Evolutionary conservation across 768 basidiomycete species (phyloP), one percentile per base, ranked within the genome.

Genomic region (Lactifluus echinatus): DNA sequence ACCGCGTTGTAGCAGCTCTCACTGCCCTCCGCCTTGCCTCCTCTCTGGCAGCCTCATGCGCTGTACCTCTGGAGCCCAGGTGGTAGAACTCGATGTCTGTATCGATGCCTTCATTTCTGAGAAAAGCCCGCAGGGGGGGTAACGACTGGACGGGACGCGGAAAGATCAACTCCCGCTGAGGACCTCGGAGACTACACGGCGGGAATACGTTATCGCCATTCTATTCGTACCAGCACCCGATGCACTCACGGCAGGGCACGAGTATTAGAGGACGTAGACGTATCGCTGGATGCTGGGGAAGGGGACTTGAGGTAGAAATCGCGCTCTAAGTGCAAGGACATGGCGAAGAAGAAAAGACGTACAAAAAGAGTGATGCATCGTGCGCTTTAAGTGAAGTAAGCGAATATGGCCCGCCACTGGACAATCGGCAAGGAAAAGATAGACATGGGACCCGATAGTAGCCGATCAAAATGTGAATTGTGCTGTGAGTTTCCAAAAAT

Each of bases 311-410:
- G 46, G 53, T 48, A 60, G 36, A 50, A 21, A 46, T 60, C 59
- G 54, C 50, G 26, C 56, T 61, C 61, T 19, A 55, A 55, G 61
- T 31, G 54, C 42, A 53, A 52, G 46, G 61, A 50, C 61, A 63
- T 63, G 29, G 46, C 52, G 36, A 62, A 33, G 51, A 50, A 49
- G 51, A 42, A 53, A 46, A 42, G 55, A 55, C 31, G 42, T 23
- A 28, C n/a, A 55, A 53, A 50, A 42, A 50, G 54, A 39, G 50
- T 42, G 45, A 50, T 52, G 43, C 31, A 59, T 50, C 23, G 29
- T 53, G 49, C 55, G 43, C 43, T 52, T 49, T 56, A 61, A 61
- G 59, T 56, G 44, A 63, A 53, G 54, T 55, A 52, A 61, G 61
- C 50, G 33, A 26, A 26, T 46, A 15, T 50, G 39, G 45, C 31